Evolutionary conservation across 257 asterid genomes (phyloP).

Genomic region (Solanum pimpinellifolium): DNA sequence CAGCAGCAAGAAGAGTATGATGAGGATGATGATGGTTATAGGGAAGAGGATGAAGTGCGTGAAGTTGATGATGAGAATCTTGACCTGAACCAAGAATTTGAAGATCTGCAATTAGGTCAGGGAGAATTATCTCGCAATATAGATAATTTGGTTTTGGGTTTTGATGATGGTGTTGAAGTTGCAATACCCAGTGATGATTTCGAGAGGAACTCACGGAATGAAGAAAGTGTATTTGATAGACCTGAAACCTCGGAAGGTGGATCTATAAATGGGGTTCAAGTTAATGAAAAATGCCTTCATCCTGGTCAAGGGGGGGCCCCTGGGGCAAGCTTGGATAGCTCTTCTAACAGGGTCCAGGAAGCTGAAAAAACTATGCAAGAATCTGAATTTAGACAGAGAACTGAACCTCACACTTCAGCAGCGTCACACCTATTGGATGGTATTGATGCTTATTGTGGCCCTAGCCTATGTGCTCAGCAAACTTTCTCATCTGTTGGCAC

Average conservation of each 20-base stretch:
- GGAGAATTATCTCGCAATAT: slow-evolving; percentile 32
- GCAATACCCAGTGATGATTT: slow-evolving; percentile 76
- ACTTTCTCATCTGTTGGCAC: slow-evolving; percentile 23
- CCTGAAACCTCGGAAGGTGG: slow-evolving; percentile 42
- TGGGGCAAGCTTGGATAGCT: slow-evolving; percentile 21
- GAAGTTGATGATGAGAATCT: slow-evolving; percentile 58
- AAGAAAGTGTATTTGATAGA: slow-evolving; percentile 32
- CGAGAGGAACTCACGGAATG: slow-evolving; percentile 34
- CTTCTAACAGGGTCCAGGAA: slow-evolving; percentile 23
- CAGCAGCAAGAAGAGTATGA: slow-evolving; percentile 89
- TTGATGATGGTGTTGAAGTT: slow-evolving; percentile 92
- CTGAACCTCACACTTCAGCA: slow-evolving; percentile 18
- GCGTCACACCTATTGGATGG: slow-evolving; percentile 19
- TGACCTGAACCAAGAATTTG: slow-evolving; percentile 56
- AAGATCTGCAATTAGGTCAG: slow-evolving; percentile 46
- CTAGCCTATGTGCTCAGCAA: slow-evolving; percentile 25
- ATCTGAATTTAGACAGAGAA: slow-evolving; percentile 27
- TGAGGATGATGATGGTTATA: slow-evolving; percentile 82
- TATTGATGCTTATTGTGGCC: slow-evolving; percentile 23
- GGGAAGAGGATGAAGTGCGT: slow-evolving; percentile 83
- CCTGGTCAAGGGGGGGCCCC: slow-evolving; percentile 28
- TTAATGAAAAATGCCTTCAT: slow-evolving; percentile 35
- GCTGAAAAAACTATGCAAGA: slow-evolving; percentile 21
- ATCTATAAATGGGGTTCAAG: slow-evolving; percentile 26
- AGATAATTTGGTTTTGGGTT: slow-evolving; percentile 76